phyloP scores from a whole-genome alignment of 2,329 filamentous ascomycete genomes.

The Orbilia oligospora region DNA sequence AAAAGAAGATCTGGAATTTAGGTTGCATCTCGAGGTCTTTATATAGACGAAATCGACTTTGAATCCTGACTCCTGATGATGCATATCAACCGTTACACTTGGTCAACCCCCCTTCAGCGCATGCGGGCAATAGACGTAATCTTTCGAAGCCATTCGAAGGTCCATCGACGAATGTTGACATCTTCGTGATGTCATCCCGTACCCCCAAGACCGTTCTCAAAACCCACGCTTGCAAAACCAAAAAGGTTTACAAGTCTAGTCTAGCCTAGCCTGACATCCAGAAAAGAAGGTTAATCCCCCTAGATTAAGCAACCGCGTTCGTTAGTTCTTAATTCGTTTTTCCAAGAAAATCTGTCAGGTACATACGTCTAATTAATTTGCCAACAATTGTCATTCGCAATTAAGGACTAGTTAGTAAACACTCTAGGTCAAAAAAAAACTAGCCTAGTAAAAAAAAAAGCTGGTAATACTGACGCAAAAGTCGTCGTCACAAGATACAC shows the following conservation, averaged over 20 bases:
- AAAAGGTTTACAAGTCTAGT: too few relatives aligned
- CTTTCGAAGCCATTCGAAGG: neutral
- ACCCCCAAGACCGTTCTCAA: conserved; percentile 6
- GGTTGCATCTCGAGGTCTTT: conserved; percentile 22
- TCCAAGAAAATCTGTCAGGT: neutral
- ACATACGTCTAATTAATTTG: neutral
- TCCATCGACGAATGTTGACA: conserved; percentile 32
- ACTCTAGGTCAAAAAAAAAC: too few relatives aligned
- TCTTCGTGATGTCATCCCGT: conserved; percentile 55
- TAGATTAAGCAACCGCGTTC: too few relatives aligned
- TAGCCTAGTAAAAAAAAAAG: neutral
- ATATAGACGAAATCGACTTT: conserved; percentile 43
- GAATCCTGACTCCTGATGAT: neutral
- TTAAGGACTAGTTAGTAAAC: too few relatives aligned
- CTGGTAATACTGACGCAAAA: conserved; percentile 57
- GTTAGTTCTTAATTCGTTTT: neutral
- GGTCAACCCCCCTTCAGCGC: too few relatives aligned
- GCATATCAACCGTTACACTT: neutral
- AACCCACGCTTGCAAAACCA: conserved; percentile 16
- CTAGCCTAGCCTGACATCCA: too few relatives aligned
- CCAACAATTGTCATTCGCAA: neutral
- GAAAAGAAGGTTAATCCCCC: too few relatives aligned
- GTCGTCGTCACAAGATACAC: conserved; percentile 34
- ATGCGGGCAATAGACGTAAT: conserved; percentile 48
- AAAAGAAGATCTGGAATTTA: conserved; percentile 3